phyloP scores from a whole-genome alignment of 257 asterid genomes.

The Avicennia marina region DNA sequence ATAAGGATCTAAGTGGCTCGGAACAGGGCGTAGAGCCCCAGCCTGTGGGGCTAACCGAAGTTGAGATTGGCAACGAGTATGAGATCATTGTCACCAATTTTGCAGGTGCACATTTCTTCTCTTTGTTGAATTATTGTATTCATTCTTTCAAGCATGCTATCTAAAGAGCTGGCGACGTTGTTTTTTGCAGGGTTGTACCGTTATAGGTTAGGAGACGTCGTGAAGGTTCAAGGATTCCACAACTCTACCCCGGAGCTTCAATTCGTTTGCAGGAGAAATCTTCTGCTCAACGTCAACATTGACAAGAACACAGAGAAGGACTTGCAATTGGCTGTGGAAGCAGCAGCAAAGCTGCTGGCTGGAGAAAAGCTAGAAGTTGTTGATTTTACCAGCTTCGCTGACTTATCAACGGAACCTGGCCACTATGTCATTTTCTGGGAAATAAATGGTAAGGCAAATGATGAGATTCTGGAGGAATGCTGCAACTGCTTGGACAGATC shows the following conservation, averaged over 20 bases:
- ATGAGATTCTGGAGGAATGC: constrained; percentile 57
- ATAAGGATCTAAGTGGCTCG: constrained; percentile 19
- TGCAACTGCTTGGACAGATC: constrained; percentile 80
- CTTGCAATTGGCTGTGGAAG: constrained; percentile 72
- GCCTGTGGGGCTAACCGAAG: constrained; percentile 70
- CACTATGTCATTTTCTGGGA: constrained; percentile 93
- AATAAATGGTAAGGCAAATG: constrained; percentile 50
- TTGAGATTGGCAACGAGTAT: constrained; percentile 69
- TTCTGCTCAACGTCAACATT: constrained; percentile 72
- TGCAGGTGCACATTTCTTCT: constrained; percentile 48
- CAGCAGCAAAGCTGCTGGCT: constrained; percentile 49
- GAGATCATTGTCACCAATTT: constrained; percentile 76
- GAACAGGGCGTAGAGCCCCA: constrained; percentile 23
- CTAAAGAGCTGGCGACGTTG: not conserved
- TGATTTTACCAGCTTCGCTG: constrained; percentile 81
- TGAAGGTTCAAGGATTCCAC: constrained; percentile 80
- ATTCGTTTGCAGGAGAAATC: constrained; percentile 80
- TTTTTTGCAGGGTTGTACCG: constrained; percentile 75
- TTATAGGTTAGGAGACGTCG: constrained; percentile 78
- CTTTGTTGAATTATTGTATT: too few species aligned
- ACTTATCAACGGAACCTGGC: constrained; percentile 51
- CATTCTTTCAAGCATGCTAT: too few species aligned
- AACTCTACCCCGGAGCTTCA: constrained; percentile 87
- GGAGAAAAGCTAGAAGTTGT: constrained; percentile 67
- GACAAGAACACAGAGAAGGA: constrained; percentile 97